Base-by-base conservation (phyloP, 148 eudicot genomes). In the Rheum nobile region DNA sequence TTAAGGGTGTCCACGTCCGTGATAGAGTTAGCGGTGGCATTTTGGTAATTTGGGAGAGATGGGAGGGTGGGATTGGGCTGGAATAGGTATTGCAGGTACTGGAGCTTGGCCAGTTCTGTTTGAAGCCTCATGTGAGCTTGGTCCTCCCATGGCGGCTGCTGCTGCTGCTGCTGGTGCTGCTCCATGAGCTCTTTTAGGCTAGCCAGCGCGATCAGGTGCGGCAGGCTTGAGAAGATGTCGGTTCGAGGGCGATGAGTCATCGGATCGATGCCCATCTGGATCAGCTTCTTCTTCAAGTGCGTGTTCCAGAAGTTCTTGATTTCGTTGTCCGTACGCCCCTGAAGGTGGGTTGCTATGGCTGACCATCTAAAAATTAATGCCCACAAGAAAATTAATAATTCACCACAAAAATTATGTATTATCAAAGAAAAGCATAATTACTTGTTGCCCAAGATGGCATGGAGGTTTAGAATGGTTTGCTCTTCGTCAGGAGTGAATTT, bases 221-320 rank as follows among this genome's bases (percentile, higher is more conserved):
- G 92, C n/a, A 95, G 80, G 88, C 91, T 90, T 9, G 97, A 84
- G 77, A 95, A 91, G 2, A 95, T 85, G 75, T 95, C 97, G 12
- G 97, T 95, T 29, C 99, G 76, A 39, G 99, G 99, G 0, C 89
- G 85, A 71, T 95, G 99, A 43, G 99, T 95, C 92, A 90, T 90
- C 22, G 99, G 99, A 78, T 95, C 99, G 9, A 88, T 81, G 0
- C 99, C 99, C 97, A 92, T 92, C 19, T 95, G 94, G 68, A 95
- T 95, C 19, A 94, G 79, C 87, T 88, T 91, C 83, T 94, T 94
- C 87, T 94, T 94, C 77, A 94, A 74, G 70, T 94, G 98, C 42
- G 98, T 94, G 89, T 94, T 94, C 98, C 98, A 94, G 71, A 89
- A 94, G 61, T 94, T 94, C 76, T 94, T 94, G 75, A 94, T 94